Evolutionary conservation across 768 basidiomycete species (phyloP), one percentile per base, ranked within the genome.

Genomic region (Trametes sanguinea): DNA sequence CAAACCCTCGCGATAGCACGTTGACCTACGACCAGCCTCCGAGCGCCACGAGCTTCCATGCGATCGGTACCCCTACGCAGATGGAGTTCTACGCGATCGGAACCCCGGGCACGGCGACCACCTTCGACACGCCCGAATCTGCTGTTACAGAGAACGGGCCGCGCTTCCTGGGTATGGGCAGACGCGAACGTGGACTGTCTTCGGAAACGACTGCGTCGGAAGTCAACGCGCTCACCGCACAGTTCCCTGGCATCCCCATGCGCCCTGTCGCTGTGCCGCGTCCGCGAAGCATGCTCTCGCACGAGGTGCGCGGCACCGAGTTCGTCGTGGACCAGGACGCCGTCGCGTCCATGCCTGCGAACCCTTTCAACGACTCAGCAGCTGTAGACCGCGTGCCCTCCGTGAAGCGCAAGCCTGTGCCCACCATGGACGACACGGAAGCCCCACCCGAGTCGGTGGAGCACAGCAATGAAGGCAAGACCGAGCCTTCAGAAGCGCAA

Each of bases 211-310:
- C 72, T n/a, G 73, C 73, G 33, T 77, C 79, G 2, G 81, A 83
- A 60, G 78, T 87, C 37, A 80, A 78, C 17, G 82, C 83, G 39
- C 74, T 87, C 55, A 78, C 84, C 5, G 63, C 71, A 42, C 81
- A 80, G 70, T 88, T 87, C 73, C 84, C 87, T 40, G 76, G 72
- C 13, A 75, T 81, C 52, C 84, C 83, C 5, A 69, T 74, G 39
- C 71, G 74, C 72, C 62, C 66, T 62, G 62, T 61, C 73, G 69
- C 32, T 62, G 70, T 54, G 72, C 68, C 62, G 6, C 57, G 55
- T 33, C 57, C 54, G 7, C 58, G 58, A 27, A 57, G 57, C 63
- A 57, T 57, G 62, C 60, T 63, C 60, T 53, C 63, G 40, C 55
- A 51, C 13, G 54, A 60, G 47, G 60, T 64, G 27, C 58, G 55